phyloP scores from a whole-genome alignment of 2,329 filamentous ascomycete species.

The Ceratocystis lukuohia region DNA sequence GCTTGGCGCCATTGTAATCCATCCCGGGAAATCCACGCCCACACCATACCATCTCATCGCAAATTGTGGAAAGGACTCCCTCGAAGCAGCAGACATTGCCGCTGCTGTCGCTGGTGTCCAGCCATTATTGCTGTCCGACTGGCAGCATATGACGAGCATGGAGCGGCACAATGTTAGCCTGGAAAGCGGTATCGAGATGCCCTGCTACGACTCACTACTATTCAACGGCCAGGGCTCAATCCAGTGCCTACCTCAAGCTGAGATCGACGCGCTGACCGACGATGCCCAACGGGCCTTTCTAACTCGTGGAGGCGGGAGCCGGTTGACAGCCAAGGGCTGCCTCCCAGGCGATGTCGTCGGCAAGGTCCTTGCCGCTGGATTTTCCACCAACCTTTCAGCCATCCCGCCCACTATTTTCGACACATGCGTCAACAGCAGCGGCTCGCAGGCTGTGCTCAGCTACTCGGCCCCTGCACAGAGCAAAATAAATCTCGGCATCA shows the following conservation, averaged over 20 bases:
- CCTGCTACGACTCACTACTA: constrained; percentile 47
- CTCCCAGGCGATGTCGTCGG: constrained; percentile 18
- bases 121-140: constrained; percentile 43
- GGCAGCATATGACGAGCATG: constrained; percentile 39
- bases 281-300: constrained; percentile 26
- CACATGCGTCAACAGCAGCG: constrained; percentile 33
- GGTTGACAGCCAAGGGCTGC: constrained; percentile 33
- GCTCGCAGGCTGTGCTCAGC: constrained; percentile 33
- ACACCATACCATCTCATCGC: constrained; percentile 40
- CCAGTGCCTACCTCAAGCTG: constrained; percentile 34
- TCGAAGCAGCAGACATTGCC: constrained; percentile 27
- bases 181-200: constrained; percentile 34
- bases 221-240: constrained; percentile 49
- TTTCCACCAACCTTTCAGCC: constrained; percentile 20
- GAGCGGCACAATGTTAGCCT: constrained; percentile 34
- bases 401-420: constrained; percentile 34
- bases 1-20: constrained; percentile 42
- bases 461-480: constrained; percentile 24
- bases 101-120: constrained; percentile 35
- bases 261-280: constrained; percentile 30
- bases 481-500: background rate
- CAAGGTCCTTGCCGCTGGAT: constrained; percentile 13
- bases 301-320: constrained; percentile 23
- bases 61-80: constrained; percentile 22
- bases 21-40: constrained; percentile 25